Base-by-base conservation (phyloP, 2,329 filamentous ascomycete genomes). In the Fusarium sp. region DNA sequence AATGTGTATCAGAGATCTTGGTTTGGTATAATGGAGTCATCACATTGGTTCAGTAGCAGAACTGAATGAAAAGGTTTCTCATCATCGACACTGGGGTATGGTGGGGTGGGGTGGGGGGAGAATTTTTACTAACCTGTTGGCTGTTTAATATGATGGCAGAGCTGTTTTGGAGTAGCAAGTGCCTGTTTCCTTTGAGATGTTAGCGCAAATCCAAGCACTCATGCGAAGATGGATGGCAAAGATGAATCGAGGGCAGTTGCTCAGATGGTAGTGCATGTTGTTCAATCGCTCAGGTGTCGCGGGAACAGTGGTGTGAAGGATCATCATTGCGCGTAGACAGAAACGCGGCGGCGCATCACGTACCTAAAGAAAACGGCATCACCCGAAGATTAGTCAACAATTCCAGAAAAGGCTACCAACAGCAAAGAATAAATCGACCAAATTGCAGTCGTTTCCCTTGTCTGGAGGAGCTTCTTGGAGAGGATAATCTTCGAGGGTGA, bases 201-300 rank as follows among this genome's bases (percentile, higher is more conserved):
- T 32, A 71, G 57, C 41, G 12, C 11, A 7, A 32, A 22, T 41
- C n/a, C 13, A n/a, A 27, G n/a, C 32, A 25, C n/a, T 15, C 7
- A 18, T 10, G 16, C 6, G n/a, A 11, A 25, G 59, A 16, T 24
- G 20, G 11, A 58, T 27, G 11, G 25, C 5, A 34, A 45, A 40
- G 15, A 30, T 29, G 29, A 29, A 24, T 15, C 47, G 41, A 15
- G 59, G 16, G 52, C 44, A 58, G 64, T 53, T 53, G 60, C 81
- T 89, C 89, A 91, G 89, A 91, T 91, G 89, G 89, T 91, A 90
- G 88, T 91, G 89, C 89, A 91, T 91, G 89, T 91, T 84, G 85
- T 89, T 88, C 84, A 78, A 71, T 77, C 86, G 87, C 87, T 89
- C 87, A 85, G 84, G 83, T 75, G 75, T 89, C 86, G 84, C 87